A percentile compares a stretch with the other conserved stretches of the same genome.
These are phyloP conservation scores for Hypoxylon lenormandii DNA, from an alignment of 495 filamentous ascomycete species.

Conservation along the genomic window DNA sequence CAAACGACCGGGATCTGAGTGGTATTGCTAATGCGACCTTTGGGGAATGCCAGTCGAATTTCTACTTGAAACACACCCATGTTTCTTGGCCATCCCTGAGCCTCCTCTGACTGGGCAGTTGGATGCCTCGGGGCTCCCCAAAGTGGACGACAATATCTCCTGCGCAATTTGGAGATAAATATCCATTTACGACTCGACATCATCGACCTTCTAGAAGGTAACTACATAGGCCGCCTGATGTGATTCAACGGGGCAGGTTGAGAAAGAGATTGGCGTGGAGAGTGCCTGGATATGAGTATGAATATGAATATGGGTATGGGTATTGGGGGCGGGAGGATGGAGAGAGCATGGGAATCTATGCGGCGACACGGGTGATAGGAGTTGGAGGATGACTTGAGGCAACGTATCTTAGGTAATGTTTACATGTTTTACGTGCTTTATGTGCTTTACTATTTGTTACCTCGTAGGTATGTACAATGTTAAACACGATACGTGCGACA, in stretches of 20 bases:
- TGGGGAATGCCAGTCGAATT: constrained; percentile 47
- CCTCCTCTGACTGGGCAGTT: constrained; percentile 35
- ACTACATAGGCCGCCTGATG: constrained; percentile 5
- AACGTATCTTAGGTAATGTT: background rate
- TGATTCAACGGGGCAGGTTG: constrained; percentile 7
- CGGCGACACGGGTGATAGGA: no score
- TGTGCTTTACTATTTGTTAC: no score
- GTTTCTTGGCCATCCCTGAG: constrained; percentile 41
- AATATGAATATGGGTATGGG: no score
- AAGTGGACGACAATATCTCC: constrained; percentile 48
- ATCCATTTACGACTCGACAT: constrained; percentile 37
- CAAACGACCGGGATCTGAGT: constrained; percentile 36
- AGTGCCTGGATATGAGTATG: no score
- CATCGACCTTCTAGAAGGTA: constrained; percentile 44
- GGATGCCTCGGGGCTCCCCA: constrained; percentile 33
- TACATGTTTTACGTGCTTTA: no score
- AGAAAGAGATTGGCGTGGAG: constrained; percentile 7
- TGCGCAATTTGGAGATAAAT: constrained; percentile 51
- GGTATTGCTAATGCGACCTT: constrained; percentile 46
- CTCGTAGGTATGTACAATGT: background rate
- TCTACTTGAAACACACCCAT: constrained; percentile 51
- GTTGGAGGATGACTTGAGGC: no score
- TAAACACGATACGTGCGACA: background rate
- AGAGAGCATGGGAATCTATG: background rate
- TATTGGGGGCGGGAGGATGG: no score